Conservation (phyloP, 2,329 filamentous ascomycete genomes). For the Cladophialophora exuberans region DNA sequence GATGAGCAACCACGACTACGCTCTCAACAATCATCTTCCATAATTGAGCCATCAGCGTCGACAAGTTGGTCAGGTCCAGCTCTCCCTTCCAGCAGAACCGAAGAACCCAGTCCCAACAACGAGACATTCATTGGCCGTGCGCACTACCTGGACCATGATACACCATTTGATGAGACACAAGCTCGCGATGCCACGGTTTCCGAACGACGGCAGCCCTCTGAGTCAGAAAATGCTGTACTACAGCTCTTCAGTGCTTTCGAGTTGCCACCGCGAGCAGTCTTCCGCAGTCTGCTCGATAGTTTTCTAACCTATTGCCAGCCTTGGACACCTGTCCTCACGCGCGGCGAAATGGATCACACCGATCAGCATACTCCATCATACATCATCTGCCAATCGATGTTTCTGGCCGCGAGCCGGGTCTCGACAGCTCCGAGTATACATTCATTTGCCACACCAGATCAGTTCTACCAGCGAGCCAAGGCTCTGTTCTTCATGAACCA, state of each 20-base stretch:
- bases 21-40: constrained; percentile 1
- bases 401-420: constrained; percentile 4
- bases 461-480: constrained; percentile 7
- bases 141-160: constrained; percentile 8
- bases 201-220: constrained; percentile 1
- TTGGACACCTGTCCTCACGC: constrained; percentile 2
- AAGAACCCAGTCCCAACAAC: constrained; percentile 6
- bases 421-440: constrained; percentile 3
- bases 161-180: constrained; percentile 4
- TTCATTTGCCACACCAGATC: constrained; percentile 5
- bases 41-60: not conserved
- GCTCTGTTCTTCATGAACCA: constrained; percentile 8
- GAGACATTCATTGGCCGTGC: constrained; percentile 5
- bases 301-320: constrained; percentile 4
- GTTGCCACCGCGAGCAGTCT: constrained; percentile 5
- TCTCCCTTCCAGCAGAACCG: not conserved
- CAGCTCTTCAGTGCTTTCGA: constrained; percentile 8
- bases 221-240: constrained; percentile 7
- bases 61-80: constrained; percentile 5
- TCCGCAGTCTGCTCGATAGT: constrained; percentile 8
- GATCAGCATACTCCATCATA: constrained; percentile 2
- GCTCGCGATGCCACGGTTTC: not conserved
- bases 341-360: constrained; percentile 1
- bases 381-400: constrained; percentile 5
- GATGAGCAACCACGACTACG: not conserved